Percentiles rank a stretch among this genome's conserved stretches.
Evolutionary conservation across 805 yeast species (phyloP).

Genomic region (Clavispora fructus): DNA sequence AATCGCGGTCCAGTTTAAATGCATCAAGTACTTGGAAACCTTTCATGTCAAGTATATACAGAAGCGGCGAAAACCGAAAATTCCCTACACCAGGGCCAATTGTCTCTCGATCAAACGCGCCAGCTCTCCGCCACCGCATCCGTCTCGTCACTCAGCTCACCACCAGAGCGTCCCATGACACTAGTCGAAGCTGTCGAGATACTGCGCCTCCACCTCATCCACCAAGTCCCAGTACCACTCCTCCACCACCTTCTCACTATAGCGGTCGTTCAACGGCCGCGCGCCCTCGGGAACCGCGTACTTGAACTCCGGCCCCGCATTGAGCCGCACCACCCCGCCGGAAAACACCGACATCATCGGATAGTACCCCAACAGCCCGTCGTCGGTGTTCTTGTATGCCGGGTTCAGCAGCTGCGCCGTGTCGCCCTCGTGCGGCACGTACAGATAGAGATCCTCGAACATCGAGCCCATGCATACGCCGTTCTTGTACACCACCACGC

Average conservation of each 20-base stretch:
- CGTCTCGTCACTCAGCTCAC: too few species aligned
- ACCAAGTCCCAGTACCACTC: constrained; percentile 78
- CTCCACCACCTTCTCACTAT: constrained; percentile 67
- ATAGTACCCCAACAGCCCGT: constrained; percentile 83
- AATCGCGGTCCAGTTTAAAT: too few species aligned
- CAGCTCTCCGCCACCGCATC: too few species aligned
- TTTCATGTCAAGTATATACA: too few species aligned
- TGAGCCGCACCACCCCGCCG: constrained; percentile 69
- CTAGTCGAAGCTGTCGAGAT: constrained; percentile 42
- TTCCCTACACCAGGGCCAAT: too few species aligned
- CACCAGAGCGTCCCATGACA: too few species aligned
- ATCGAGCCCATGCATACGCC: constrained; percentile 65
- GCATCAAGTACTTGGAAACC: too few species aligned
- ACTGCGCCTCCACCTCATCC: constrained; percentile 73
- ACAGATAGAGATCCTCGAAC: constrained; percentile 64
- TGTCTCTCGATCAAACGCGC: too few species aligned
- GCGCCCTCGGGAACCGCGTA: constrained; percentile 30
- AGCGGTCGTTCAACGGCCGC: constrained; percentile 54
- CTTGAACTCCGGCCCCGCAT: constrained; percentile 62
- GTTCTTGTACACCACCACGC: constrained; percentile 67
- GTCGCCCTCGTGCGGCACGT: constrained; percentile 73
- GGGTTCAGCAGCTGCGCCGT: constrained; percentile 33
- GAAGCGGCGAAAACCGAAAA: too few species aligned
- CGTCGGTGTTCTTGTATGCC: constrained; percentile 51
- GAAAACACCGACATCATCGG: constrained; percentile 83